These are phyloP conservation scores for Dipodascus albidus DNA, from an alignment of 805 yeast species.

Conservation along the genomic window DNA sequence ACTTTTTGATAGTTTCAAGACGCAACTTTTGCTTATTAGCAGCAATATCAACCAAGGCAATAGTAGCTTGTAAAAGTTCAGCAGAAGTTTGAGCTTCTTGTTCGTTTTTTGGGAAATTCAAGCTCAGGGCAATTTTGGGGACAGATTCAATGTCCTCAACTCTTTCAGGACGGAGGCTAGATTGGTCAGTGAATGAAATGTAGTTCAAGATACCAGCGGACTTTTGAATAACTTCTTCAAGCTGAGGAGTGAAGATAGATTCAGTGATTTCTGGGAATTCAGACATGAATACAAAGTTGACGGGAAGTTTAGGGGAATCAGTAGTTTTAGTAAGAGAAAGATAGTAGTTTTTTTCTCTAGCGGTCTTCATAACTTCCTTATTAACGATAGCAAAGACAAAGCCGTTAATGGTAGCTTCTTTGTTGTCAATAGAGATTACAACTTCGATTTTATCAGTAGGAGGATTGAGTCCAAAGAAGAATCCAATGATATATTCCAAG, in stretches of 20 bases:
- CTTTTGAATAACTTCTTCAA: conserved; percentile 33
- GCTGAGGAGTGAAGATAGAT: conserved; percentile 39
- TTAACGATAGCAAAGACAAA: conserved; percentile 78
- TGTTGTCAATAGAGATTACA: conserved; percentile 48
- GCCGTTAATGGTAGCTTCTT: conserved; percentile 41
- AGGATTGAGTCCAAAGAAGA: conserved; percentile 33
- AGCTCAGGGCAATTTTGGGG: conserved; percentile 33
- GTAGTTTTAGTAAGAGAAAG: conserved; percentile 75
- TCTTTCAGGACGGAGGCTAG: conserved; percentile 55
- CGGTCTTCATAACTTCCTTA: conserved; percentile 67
- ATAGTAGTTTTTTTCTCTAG: conserved; percentile 68
- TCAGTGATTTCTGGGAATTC: conserved; percentile 78
- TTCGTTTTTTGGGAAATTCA: conserved; percentile 43
- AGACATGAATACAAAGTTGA: conserved; percentile 74
- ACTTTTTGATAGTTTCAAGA: conserved; percentile 66
- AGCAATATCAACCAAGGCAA: conserved; percentile 48
- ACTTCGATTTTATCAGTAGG: conserved; percentile 49
- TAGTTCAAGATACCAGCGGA: conserved; percentile 43
- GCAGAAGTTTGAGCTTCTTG: conserved; percentile 40
- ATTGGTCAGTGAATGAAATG: conserved; percentile 77
- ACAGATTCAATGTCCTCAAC: conserved; percentile 43
- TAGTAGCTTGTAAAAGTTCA: conserved; percentile 41
- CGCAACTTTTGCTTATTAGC: conserved; percentile 42
- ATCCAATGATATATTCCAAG: conserved; percentile 50
- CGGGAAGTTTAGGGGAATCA: conserved; percentile 62